phyloP scores from a whole-genome alignment of 148 eudicot genomes.

The Simmondsia chinensis region DNA sequence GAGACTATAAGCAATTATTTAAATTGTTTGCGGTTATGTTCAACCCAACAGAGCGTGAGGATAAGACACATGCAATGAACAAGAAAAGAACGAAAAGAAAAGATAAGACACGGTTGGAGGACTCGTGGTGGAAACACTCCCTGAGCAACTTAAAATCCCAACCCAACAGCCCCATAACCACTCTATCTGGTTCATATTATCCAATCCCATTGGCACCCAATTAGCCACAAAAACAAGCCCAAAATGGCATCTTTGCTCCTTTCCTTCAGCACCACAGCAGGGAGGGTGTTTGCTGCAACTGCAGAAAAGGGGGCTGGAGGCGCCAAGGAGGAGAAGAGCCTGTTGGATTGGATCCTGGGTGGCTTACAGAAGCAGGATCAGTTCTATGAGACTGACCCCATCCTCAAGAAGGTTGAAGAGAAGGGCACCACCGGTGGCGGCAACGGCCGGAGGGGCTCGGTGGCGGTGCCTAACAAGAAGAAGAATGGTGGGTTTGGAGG shows the following conservation, averaged over 20 bases:
- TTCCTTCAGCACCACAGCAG: constrained; percentile 21
- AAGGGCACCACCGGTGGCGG: constrained; percentile 14
- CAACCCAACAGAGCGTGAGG: too few relatives aligned
- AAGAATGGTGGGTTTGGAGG: constrained; percentile 17
- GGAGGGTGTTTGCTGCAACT: constrained; percentile 32
- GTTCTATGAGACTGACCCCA: constrained; percentile 58
- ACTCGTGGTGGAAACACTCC: constrained; percentile 36
- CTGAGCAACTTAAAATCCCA: constrained; percentile 4
- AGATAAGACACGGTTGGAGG: constrained; percentile 53
- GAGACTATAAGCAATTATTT: too few relatives aligned
- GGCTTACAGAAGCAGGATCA: constrained; percentile 47
- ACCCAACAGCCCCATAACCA: constrained; percentile 9
- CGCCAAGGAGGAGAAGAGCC: constrained; percentile 43
- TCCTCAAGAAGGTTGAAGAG: constrained; percentile 59
- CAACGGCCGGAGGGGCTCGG: constrained; percentile 5
- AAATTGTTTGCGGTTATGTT: too few relatives aligned
- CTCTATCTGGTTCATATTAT: too few relatives aligned
- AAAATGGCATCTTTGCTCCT: constrained; percentile 48
- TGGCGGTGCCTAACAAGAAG: constrained; percentile 8
- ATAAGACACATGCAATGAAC: too few relatives aligned
- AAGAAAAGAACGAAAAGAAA: too few relatives aligned
- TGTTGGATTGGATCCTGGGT: constrained; percentile 47
- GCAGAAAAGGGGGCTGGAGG: constrained; percentile 34
- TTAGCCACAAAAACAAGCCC: not conserved
- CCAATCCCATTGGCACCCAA: not conserved